Base-by-base conservation (phyloP, 1,284 basidiomycete genomes). In the Trichosporon asahii region DNA sequence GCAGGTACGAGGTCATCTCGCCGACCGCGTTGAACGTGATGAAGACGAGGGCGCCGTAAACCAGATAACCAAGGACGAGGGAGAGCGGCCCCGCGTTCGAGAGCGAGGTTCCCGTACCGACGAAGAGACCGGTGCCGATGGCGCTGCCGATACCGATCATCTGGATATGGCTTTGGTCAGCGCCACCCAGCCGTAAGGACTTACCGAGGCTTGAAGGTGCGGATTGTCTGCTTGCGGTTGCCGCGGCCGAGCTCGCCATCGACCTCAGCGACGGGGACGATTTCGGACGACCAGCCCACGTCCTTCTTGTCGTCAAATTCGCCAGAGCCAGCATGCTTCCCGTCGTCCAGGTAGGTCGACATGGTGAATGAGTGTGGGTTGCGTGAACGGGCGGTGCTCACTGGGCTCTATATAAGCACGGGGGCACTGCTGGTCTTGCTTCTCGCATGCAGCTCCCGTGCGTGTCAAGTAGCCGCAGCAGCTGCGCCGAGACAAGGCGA, bases 91-190 rank as follows among this genome's bases (percentile, higher is more conserved):
- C 40, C 1, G 40, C 40, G 15, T 44, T 44, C 14, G 40, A 44
- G 15, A 44, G 40, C 18, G 40, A 44, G 1, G 40, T 44, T 5
- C 40, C 40, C 2, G 40, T 44, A 11, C 70, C 72, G 23, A 68
- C 76, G 65, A 77, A 77, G 37, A 78, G 74, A 79, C 83, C 85
- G 21, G 85, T 86, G 53, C 85, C 85, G 72, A 86, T 86, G 21
- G 82, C 82, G 14, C 85, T 85, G 40, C 66, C 35, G 21, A 64
- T 37, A 23, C 66, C 66, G 40, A 67, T 67, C 40, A 67, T 63
- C 66, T 67, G 66, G 31, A 68, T 64, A 49, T 68, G 67, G 2
- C 40, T 44, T 14, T 3, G 1, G 40, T 44, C 40, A 44, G 40
- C 40, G 40, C 15, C 40, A n/a, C 15, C 15, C 3, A 1, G 40